These are phyloP conservation scores for Trypanosoma vivax DNA, from an alignment of 208 protist genomes.

Conservation along the genomic window DNA sequence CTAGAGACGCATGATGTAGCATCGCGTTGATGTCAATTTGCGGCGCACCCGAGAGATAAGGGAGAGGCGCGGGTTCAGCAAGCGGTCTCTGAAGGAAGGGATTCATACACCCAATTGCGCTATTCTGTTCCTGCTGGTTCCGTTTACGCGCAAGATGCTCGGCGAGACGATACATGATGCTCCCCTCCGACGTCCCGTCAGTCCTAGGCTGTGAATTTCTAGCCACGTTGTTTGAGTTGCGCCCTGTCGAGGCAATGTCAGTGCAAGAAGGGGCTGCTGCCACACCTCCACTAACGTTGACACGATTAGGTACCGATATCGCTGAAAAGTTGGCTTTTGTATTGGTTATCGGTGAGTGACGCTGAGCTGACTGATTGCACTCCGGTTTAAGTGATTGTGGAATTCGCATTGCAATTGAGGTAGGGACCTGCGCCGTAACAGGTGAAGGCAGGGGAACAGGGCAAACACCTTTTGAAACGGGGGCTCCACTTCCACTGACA, in stretches of 20 bases:
- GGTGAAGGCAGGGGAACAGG: no score
- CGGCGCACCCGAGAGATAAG: constrained; percentile 6
- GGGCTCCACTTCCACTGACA: neutral
- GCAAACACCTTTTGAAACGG: no score
- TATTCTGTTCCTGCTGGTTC: constrained; percentile 15
- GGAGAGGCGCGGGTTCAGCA: constrained; percentile 13
- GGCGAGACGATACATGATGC: neutral
- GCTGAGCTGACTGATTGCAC: neutral
- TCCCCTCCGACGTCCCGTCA: neutral
- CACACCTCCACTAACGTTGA: neutral
- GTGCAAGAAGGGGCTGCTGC: no score
- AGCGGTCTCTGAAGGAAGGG: constrained; percentile 29
- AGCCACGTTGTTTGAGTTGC: no score
- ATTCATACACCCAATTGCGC: constrained; percentile 25
- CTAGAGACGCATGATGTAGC: constrained; percentile 66
- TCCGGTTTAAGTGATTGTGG: no score
- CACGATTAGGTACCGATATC: neutral
- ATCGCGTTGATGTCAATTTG: constrained; percentile 68
- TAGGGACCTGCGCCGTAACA: no score
- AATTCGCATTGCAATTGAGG: no score
- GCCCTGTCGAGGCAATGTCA: no score
- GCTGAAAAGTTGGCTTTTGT: neutral
- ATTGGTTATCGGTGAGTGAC: neutral
- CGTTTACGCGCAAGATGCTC: constrained; percentile 15
- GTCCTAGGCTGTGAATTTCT: no score